Conservation (phyloP, 208 protist species). For the Porcisia hertigi region DNA sequence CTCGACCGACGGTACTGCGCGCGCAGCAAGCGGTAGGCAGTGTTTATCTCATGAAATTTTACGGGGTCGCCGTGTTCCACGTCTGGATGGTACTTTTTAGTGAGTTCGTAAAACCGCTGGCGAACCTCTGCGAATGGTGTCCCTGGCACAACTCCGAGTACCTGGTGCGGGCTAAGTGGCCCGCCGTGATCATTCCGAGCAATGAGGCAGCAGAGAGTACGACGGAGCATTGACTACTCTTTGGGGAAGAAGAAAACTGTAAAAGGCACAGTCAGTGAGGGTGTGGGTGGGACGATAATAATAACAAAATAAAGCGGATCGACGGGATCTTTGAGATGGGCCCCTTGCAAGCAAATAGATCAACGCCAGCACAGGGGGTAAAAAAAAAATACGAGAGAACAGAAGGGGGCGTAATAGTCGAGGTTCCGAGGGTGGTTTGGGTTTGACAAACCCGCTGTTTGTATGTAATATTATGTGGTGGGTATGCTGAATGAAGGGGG, state of each 20-base stretch:
- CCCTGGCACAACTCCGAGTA: constrained; percentile 47
- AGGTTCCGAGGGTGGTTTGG: too few relatives aligned
- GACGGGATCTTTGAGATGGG: too few relatives aligned
- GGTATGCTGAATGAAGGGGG: too few relatives aligned
- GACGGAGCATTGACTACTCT: constrained; percentile 21
- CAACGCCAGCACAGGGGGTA: background rate
- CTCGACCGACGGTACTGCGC: constrained; percentile 33
- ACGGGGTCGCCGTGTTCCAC: constrained; percentile 59
- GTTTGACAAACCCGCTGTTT: too few relatives aligned
- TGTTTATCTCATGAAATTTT: constrained; percentile 80
- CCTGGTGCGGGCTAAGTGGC: constrained; percentile 46
- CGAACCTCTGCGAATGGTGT: constrained; percentile 65
- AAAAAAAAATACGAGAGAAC: too few relatives aligned
- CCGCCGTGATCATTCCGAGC: constrained; percentile 5
- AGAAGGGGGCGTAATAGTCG: too few relatives aligned
- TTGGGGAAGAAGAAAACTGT: background rate
- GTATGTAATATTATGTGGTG: too few relatives aligned
- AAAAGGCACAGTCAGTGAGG: background rate
- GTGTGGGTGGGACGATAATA: background rate
- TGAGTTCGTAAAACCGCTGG: constrained; percentile 63
- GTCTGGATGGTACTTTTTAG: constrained; percentile 71
- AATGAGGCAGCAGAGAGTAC: constrained; percentile 9
- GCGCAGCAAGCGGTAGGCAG: constrained; percentile 61
- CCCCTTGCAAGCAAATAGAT: background rate
- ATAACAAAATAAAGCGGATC: too few relatives aligned